Conservation (phyloP, 2,329 filamentous ascomycete species). For the Ceratocystis papillata region DNA sequence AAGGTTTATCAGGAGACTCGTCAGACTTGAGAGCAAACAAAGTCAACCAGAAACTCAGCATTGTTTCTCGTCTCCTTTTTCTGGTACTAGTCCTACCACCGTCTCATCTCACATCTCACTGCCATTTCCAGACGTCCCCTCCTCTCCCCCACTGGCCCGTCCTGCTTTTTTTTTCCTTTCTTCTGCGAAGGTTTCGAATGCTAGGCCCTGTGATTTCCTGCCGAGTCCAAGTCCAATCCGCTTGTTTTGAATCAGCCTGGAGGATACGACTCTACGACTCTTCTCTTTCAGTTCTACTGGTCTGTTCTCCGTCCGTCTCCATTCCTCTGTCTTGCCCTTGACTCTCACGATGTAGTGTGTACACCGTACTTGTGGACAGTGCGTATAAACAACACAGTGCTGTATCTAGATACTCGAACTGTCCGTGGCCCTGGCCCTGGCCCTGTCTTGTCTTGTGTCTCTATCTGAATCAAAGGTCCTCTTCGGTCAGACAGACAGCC, state of each 20-base stretch:
- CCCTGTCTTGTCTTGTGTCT: not conserved
- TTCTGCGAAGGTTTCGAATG: not conserved
- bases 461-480: slow-evolving; percentile 6
- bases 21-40: not conserved
- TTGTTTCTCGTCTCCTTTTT: not conserved
- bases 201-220: slow-evolving; percentile 3
- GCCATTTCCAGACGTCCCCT: not conserved
- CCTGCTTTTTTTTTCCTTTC: not conserved
- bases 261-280: not conserved
- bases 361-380: not conserved
- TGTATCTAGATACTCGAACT: not conserved
- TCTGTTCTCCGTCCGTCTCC: too few species aligned
- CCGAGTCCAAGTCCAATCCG: not conserved
- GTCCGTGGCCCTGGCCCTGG: not conserved
- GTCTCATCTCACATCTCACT: not conserved
- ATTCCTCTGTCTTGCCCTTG: not conserved
- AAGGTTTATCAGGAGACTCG: not conserved
- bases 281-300: not conserved
- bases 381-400: not conserved
- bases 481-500: not conserved
- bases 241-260: not conserved
- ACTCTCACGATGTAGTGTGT: not conserved
- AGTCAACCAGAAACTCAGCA: too few species aligned
- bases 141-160: not conserved
- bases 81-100: not conserved